These are phyloP conservation scores for Letharia columbiana DNA, from an alignment of 495 filamentous ascomycete genomes.

Conservation along the genomic window DNA sequence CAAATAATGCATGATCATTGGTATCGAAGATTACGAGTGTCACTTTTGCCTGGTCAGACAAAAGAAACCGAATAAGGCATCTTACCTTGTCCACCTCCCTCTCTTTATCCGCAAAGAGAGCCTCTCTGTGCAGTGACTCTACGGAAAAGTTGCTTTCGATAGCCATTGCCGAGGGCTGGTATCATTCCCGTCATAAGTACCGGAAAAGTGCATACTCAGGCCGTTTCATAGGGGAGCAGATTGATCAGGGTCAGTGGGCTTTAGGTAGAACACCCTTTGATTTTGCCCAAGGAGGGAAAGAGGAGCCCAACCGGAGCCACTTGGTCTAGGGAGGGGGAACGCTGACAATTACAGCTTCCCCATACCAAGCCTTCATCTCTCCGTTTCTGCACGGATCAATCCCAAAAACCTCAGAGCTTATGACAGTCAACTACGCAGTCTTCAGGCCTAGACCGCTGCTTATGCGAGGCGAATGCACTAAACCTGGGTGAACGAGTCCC, in stretches of 20 bases:
- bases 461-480: background rate
- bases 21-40: background rate
- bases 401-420: background rate
- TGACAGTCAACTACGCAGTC: background rate
- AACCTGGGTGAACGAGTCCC: background rate
- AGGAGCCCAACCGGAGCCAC: background rate
- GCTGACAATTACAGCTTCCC: background rate
- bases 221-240: background rate
- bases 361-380: background rate
- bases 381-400: too few species aligned
- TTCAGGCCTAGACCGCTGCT: background rate
- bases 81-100: background rate
- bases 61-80: background rate
- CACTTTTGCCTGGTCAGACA: background rate
- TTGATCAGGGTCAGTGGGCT: background rate
- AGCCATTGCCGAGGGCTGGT: background rate
- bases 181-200: background rate
- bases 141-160: background rate
- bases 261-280: background rate
- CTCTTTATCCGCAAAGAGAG: background rate
- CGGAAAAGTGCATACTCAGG: background rate
- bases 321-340: background rate
- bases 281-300: background rate
- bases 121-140: too few species aligned
- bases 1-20: background rate